Percentiles rank a stretch among this genome's conserved stretches.
These are phyloP conservation scores for Mycena vulgaris DNA, from an alignment of 768 basidiomycete genomes.

Conservation along the genomic window DNA sequence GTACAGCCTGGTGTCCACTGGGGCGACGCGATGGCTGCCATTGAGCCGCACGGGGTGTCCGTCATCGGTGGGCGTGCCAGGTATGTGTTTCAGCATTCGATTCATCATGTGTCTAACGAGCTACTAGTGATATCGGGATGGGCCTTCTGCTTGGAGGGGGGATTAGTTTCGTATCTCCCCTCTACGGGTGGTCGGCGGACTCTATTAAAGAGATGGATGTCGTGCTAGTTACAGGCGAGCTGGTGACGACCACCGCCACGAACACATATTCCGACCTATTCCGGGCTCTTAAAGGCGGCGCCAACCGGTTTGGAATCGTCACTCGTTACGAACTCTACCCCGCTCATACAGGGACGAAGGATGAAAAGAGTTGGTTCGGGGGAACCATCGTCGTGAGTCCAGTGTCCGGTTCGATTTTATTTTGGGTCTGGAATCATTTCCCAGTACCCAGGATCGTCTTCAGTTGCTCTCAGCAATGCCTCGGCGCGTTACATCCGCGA, in stretches of 20 bases:
- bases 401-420: neutral
- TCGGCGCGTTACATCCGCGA: slow-evolving; percentile 53
- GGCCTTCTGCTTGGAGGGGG: slow-evolving; percentile 63
- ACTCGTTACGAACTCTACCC: slow-evolving; percentile 59
- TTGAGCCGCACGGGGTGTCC: slow-evolving; percentile 57
- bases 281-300: slow-evolving; percentile 60
- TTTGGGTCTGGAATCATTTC: neutral
- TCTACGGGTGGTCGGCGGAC: slow-evolving; percentile 58
- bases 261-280: slow-evolving; percentile 60
- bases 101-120: neutral
- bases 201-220: slow-evolving; percentile 56
- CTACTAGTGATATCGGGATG: slow-evolving; percentile 50
- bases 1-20: slow-evolving; percentile 59
- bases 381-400: slow-evolving; percentile 53
- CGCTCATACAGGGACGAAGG: slow-evolving; percentile 54
- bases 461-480: slow-evolving; percentile 52
- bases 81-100: neutral
- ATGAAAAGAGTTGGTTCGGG: slow-evolving; percentile 57
- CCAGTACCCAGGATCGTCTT: slow-evolving; percentile 46
- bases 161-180: slow-evolving; percentile 54
- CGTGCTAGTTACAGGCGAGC: slow-evolving; percentile 56
- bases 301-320: slow-evolving; percentile 62
- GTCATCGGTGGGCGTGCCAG: slow-evolving; percentile 50
- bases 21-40: slow-evolving; percentile 53
- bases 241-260: slow-evolving; percentile 57